phyloP scores from a whole-genome alignment of 2,329 filamentous ascomycete genomes.

The Aschersonia sp. region DNA sequence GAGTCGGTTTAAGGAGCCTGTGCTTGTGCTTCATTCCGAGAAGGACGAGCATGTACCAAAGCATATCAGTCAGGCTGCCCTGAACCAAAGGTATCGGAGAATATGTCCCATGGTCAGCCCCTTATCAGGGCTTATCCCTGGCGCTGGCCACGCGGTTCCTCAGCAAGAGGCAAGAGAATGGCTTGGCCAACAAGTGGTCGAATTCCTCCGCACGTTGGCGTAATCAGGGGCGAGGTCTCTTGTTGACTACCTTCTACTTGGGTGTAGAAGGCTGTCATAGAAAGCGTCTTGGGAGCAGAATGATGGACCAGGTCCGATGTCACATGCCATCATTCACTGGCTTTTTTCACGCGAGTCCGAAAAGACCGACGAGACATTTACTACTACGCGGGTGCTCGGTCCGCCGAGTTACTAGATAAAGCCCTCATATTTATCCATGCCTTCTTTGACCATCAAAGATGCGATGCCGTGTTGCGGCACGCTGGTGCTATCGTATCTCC shows the following conservation, averaged over 20 bases:
- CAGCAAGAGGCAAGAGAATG: constrained; percentile 29
- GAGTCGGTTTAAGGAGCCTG: constrained; percentile 40
- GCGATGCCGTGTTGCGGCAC: no score
- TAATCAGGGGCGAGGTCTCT: not conserved
- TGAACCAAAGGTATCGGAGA: constrained; percentile 42
- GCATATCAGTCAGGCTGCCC: constrained; percentile 37
- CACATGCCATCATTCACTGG: no score
- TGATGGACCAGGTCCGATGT: no score
- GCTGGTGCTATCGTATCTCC: no score
- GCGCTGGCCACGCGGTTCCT: constrained; percentile 34
- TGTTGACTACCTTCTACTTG: not conserved
- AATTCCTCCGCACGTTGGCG: constrained; percentile 25
- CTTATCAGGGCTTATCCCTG: constrained; percentile 37
- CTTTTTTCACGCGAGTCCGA: not conserved
- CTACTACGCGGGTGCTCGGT: not conserved
- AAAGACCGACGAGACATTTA: constrained; percentile 1
- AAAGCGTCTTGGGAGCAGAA: no score
- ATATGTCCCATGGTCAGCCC: constrained; percentile 30
- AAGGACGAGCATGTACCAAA: constrained; percentile 50
- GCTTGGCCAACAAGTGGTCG: constrained; percentile 30
- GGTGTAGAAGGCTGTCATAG: not conserved
- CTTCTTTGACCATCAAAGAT: no score
- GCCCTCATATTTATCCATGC: no score
- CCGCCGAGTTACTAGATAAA: no score
- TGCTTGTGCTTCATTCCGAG: constrained; percentile 51